Percentiles rank a stretch among this genome's conserved stretches.
Conservation (phyloP, 1,139 yeast genomes). For the Kodamaea ohmeri region DNA sequence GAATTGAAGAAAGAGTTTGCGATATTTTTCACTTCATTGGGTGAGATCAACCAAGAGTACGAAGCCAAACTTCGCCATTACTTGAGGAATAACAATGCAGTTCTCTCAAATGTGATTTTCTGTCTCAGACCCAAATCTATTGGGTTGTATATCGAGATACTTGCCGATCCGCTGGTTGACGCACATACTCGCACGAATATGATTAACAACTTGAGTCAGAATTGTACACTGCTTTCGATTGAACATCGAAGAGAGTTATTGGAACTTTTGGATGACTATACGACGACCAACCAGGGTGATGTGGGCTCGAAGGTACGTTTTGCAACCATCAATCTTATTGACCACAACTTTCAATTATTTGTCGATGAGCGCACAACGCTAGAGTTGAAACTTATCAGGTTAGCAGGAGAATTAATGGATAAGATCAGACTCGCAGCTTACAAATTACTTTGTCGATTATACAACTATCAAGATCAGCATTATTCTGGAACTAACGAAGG, state of each 20-base stretch:
- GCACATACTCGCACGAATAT: slow-evolving; percentile 28
- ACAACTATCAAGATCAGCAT: not conserved
- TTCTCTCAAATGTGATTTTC: slow-evolving; percentile 35
- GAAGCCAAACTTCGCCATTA: slow-evolving; percentile 25
- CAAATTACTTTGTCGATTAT: slow-evolving; percentile 17
- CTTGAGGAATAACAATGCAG: slow-evolving; percentile 28
- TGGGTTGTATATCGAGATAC: slow-evolving; percentile 16
- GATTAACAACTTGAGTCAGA: slow-evolving; percentile 18
- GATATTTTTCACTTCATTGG: slow-evolving; percentile 20
- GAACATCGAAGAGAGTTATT: not conserved
- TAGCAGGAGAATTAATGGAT: slow-evolving; percentile 50
- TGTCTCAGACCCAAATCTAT: slow-evolving; percentile 18
- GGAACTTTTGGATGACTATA: slow-evolving; percentile 55
- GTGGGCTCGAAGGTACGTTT: slow-evolving; percentile 72
- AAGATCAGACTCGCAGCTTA: slow-evolving; percentile 30
- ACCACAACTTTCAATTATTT: slow-evolving; percentile 19
- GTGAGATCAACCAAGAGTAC: slow-evolving; percentile 17
- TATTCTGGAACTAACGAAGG: slow-evolving; percentile 12
- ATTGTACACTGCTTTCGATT: slow-evolving; percentile 1
- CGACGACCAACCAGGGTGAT: slow-evolving; percentile 69
- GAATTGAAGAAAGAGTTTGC: slow-evolving; percentile 23
- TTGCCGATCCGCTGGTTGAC: slow-evolving; percentile 21
- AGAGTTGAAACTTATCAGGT: slow-evolving; percentile 44
- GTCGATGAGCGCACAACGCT: slow-evolving; percentile 9
- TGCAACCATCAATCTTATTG: slow-evolving; percentile 44